Evolutionary conservation across 2,329 filamentous ascomycete genomes (phyloP), one percentile per base, ranked within the genome.

Genomic region (Tolypocladium sp.): DNA sequence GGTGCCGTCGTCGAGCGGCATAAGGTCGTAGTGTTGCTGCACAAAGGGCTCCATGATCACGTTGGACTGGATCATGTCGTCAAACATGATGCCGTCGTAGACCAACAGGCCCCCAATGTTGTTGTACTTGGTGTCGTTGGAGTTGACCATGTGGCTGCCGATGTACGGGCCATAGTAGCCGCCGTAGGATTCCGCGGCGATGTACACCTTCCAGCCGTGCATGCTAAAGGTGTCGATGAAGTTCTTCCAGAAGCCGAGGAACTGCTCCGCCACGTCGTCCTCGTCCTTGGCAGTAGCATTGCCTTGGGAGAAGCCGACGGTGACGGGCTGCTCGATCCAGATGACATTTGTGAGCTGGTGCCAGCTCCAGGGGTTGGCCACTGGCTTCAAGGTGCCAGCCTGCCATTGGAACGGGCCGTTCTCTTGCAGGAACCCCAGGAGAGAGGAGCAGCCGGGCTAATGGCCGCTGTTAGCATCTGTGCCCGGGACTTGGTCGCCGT

Each of bases 161-260:
- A 92, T 88, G 68, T 90, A 91, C 0, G 89, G 87, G 2, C 88
- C 82, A 65, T 86, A 88, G 65, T 77, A 73, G 20, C 89, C 88
- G 0, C 83, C 88, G 65, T 89, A 91, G 0, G 82, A 87, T 70
- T 81, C 89, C 8, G 89, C 90, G 0, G 88, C 81, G 59, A 94
- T 82, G 70, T 88, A 93, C 12, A 91, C 80, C 63, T 88, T 89
- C 65, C 82, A 84, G 15, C 81, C 80, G 25, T 89, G 79, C 66
- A 91, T 77, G n/a, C 73, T 77, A 64, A 92, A 92, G 0, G 85
- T 85, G 40, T 89, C 78, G 60, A 91, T 74, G 65, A 91, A 92
- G 74, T 91, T 91, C 74, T 87, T 86, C 80, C 86, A 92, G 74
- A 91, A 94, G 56, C 87, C 87, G 20, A 88, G 77, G 69, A 93